phyloP scores from a whole-genome alignment of 176 grass and related monocot genomes.

The Phragmites australis region DNA sequence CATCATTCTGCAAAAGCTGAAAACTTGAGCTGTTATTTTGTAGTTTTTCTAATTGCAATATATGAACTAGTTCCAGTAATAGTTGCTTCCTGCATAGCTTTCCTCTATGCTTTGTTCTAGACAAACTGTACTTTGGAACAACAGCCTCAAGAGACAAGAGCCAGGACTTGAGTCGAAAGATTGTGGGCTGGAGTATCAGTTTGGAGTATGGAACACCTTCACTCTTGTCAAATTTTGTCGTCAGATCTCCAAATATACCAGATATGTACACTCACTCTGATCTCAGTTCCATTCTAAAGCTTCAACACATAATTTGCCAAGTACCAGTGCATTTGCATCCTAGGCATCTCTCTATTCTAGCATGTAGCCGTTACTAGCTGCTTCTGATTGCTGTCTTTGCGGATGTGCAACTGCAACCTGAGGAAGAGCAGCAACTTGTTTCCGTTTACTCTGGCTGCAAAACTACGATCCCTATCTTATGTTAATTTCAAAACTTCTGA shows the following conservation, averaged over 20 bases:
- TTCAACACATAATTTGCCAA: background rate
- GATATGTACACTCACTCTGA: constrained; percentile 12
- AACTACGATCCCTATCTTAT: background rate
- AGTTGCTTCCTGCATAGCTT: background rate
- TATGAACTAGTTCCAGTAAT: constrained; percentile 29
- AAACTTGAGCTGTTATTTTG: background rate
- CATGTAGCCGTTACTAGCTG: background rate
- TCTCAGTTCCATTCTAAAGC: constrained; percentile 9
- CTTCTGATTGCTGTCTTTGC: background rate
- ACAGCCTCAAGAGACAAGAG: background rate
- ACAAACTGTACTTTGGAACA: constrained; percentile 12
- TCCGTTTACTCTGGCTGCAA: background rate
- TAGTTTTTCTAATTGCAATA: background rate
- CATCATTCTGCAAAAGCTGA: constrained; percentile 1
- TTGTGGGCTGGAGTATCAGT: constrained; percentile 10
- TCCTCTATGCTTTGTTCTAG: constrained; percentile 7
- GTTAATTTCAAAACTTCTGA: constrained; percentile 6
- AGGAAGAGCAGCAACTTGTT: background rate
- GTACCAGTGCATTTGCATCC: constrained; percentile 26
- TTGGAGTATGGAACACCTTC: background rate
- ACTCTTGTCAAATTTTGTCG: background rate
- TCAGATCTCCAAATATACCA: background rate
- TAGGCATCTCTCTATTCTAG: background rate
- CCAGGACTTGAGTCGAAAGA: constrained; percentile 16
- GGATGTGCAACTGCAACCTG: background rate